phyloP scores from a whole-genome alignment of 2,329 filamentous ascomycete species.

The Didymellaceae sp. region DNA sequence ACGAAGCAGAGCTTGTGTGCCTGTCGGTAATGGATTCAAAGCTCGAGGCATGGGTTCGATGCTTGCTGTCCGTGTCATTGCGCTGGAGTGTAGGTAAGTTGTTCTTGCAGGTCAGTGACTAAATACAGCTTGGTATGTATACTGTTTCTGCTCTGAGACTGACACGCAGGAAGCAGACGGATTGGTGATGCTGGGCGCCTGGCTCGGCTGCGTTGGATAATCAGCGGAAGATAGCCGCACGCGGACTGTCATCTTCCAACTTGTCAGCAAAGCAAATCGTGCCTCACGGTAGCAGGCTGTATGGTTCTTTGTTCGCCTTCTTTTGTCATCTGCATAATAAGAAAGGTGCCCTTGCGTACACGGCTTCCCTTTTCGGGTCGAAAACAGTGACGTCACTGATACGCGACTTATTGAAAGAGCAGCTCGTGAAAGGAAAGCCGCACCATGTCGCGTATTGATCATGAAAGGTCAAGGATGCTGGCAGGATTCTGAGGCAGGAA shows the following conservation, averaged over 20 bases:
- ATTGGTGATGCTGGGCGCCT: neutral
- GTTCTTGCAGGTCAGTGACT: too few species aligned
- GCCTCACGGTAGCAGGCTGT: too few species aligned
- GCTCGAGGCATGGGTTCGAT: neutral
- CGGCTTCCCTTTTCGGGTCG: too few species aligned
- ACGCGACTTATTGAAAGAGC: too few species aligned
- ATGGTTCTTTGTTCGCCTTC: too few species aligned
- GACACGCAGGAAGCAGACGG: neutral
- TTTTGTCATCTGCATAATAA: too few species aligned
- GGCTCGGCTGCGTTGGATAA: slow-evolving; percentile 6
- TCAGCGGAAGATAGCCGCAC: slow-evolving; percentile 8
- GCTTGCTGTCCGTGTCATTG: neutral
- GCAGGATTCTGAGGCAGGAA: too few species aligned
- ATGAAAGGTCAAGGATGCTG: too few species aligned
- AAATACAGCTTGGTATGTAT: neutral
- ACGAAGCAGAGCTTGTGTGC: slow-evolving; percentile 24
- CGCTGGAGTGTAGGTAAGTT: neutral
- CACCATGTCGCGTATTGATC: too few species aligned
- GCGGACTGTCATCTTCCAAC: neutral
- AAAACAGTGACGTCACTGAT: too few species aligned
- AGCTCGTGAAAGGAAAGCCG: too few species aligned
- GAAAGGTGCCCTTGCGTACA: too few species aligned
- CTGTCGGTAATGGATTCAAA: slow-evolving; percentile 13
- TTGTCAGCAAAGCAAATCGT: neutral
- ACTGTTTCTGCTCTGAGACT: neutral